Percentiles rank a stretch among this genome's conserved stretches.
Evolutionary conservation across 495 filamentous ascomycete genomes (phyloP).

Genomic region (Penicillium arizonense): DNA sequence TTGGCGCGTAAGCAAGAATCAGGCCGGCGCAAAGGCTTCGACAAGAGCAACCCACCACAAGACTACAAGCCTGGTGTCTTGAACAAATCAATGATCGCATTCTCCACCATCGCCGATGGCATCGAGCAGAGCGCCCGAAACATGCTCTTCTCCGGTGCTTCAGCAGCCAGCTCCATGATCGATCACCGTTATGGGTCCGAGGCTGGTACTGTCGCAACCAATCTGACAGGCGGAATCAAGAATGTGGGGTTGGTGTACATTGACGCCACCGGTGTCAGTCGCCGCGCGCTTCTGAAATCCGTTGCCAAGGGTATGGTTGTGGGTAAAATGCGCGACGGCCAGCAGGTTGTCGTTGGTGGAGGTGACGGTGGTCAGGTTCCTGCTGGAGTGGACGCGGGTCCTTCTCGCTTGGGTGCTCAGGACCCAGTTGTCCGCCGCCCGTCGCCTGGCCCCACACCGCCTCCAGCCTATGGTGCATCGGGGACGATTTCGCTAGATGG

Average conservation of each 20-base stretch:
- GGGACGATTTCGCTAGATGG: constrained; percentile 36
- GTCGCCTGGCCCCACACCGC: constrained; percentile 36
- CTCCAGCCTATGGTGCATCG: constrained; percentile 42
- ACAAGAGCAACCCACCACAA: constrained; percentile 55
- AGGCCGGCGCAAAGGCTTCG: constrained; percentile 48
- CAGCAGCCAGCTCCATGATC: constrained; percentile 77
- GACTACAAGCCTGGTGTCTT: constrained; percentile 84
- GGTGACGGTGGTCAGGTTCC: constrained; percentile 66
- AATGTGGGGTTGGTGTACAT: constrained; percentile 99
- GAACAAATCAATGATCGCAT: constrained; percentile 95
- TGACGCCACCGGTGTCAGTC: constrained; percentile 86
- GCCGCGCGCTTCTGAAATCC: constrained; percentile 82
- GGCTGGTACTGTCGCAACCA: constrained; percentile 69
- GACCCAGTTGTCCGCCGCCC: constrained; percentile 29
- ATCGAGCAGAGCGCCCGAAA: constrained; percentile 80
- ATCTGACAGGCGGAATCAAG: constrained; percentile 81
- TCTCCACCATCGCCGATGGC: constrained; percentile 91
- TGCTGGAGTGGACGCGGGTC: constrained; percentile 15
- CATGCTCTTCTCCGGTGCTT: constrained; percentile 68
- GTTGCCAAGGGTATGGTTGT: constrained; percentile 99
- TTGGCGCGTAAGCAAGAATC: constrained; percentile 56
- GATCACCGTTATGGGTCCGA: constrained; percentile 81
- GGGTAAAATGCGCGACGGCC: constrained; percentile 76
- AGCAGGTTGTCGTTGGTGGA: constrained; percentile 81
- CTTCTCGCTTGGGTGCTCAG: constrained; percentile 10